phyloP scores from a whole-genome alignment of 306 rosid genomes.

The Trifolium subterraneum region DNA sequence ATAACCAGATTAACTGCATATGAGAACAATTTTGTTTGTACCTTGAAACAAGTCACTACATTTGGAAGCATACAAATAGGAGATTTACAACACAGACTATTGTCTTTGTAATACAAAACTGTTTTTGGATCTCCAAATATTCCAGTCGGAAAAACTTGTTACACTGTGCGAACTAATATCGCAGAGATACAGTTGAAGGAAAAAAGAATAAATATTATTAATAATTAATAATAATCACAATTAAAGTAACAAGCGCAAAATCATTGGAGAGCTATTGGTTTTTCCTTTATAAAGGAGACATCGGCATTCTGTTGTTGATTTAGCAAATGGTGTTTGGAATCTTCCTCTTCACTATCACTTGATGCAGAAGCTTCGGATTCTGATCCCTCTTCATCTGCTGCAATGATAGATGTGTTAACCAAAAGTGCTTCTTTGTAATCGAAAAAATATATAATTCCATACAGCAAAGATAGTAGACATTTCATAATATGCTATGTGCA shows the following conservation, averaged over 20 bases:
- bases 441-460: not conserved
- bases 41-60: conserved; percentile 13
- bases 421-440: not conserved
- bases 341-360: conserved; percentile 67
- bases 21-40: conserved; percentile 1
- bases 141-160: conserved; percentile 34
- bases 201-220: conserved; percentile 4
- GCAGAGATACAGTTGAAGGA: conserved; percentile 28
- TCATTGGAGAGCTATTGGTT: conserved; percentile 60
- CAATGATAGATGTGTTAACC: conserved; percentile 33
- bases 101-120: conserved; percentile 34
- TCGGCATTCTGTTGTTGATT: conserved; percentile 54
- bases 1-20: not conserved
- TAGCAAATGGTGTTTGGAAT: conserved; percentile 68
- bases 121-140: conserved; percentile 27
- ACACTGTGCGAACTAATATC: conserved; percentile 34
- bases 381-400: conserved; percentile 87
- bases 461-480: conserved; percentile 1
- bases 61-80: conserved; percentile 30
- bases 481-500: conserved; percentile 2
- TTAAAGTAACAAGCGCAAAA: conserved; percentile 25
- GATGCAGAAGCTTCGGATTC: conserved; percentile 62
- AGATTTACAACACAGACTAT: conserved; percentile 30
- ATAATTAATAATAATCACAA: conserved; percentile 14
- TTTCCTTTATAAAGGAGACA: conserved; percentile 67